Evolutionary conservation across 495 filamentous ascomycete species (phyloP), one percentile per base, ranked within the genome.

Genomic region (Polyplosphaeria fusca): DNA sequence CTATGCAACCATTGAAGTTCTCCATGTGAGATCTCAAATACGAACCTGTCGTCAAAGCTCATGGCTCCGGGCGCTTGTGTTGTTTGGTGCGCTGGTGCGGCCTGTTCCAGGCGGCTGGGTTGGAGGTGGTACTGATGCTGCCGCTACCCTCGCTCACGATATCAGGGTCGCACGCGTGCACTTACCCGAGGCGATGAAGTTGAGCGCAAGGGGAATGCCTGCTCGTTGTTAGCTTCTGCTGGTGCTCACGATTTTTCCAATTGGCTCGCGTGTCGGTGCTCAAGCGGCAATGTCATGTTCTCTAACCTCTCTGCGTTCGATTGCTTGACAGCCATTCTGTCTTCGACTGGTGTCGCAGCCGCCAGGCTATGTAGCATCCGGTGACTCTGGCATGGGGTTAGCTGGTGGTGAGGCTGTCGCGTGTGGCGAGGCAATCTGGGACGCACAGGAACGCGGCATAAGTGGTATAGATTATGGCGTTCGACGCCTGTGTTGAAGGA

Each of bases 121-220:
- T 35, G 30, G 55, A 44, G 18, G 39, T 43, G 61, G 52, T 75
- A 72, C 74, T 73, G 70, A 74, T 75, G 68, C 75, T 69, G 55
- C 58, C 61, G 55, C 54, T 63, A 56, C 60, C 52, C 60, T 60
- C 51, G n/a, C 16, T 59, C 50, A 54, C 18, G 47, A 24, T 32
- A 18, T 27, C 23, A 47, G 49, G 27, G 52, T 44, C 47, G 49
- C 42, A 47, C 41, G 37, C 20, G 43, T 46, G 68, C 75, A 89
- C 86, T 88, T 81, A 90, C 86, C 86, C 68, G 85, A 87, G 64
- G 86, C 86, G 66, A 89, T 86, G 74, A 89, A 90, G 70, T 90
- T 89, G 55, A 90, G 74, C 53, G 86, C 84, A 68, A 90, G 75
- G 35, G 87, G 86, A 41, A 86, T 71, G 54, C 82, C 86, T 90